These are phyloP conservation scores for Ceratobasidium sp. DNA, from an alignment of 1,284 basidiomycete species.

Conservation along the genomic window DNA sequence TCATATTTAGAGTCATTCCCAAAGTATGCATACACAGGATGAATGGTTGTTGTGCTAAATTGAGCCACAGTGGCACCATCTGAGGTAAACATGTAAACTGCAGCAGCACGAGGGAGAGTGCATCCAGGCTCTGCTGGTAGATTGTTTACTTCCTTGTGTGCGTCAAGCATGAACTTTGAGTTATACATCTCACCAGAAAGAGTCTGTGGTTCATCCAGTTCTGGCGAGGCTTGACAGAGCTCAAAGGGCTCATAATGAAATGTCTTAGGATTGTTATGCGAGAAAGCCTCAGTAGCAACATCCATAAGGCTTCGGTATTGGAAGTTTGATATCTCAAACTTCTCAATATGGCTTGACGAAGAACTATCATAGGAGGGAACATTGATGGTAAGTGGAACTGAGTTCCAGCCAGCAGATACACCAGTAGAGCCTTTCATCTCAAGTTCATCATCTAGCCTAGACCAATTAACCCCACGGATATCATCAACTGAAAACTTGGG, in stretches of 20 bases:
- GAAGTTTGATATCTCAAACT: neutral
- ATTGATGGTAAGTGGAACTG: no score
- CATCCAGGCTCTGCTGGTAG: no score
- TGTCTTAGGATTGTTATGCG: neutral
- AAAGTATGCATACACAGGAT: slow-evolving; percentile 52
- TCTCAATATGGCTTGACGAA: no score
- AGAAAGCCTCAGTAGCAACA: neutral
- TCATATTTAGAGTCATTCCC: slow-evolving; percentile 56
- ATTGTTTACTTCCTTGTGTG: no score
- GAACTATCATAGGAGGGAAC: no score
- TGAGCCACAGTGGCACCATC: slow-evolving; percentile 57
- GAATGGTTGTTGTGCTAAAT: slow-evolving; percentile 56
- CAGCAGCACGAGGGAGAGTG: slow-evolving; percentile 48
- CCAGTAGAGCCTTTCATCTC: no score
- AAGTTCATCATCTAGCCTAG: no score
- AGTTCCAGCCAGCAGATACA: no score
- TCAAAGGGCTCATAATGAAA: slow-evolving; percentile 14
- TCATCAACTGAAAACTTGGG: no score
- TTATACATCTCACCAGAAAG: neutral
- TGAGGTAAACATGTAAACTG: slow-evolving; percentile 57
- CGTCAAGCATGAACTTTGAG: neutral
- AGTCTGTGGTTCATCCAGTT: neutral
- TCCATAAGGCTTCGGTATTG: neutral
- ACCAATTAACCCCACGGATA: no score
- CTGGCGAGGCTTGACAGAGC: neutral